Conservation (phyloP, 1,284 basidiomycete species). For the Ustilago hordei region DNA sequence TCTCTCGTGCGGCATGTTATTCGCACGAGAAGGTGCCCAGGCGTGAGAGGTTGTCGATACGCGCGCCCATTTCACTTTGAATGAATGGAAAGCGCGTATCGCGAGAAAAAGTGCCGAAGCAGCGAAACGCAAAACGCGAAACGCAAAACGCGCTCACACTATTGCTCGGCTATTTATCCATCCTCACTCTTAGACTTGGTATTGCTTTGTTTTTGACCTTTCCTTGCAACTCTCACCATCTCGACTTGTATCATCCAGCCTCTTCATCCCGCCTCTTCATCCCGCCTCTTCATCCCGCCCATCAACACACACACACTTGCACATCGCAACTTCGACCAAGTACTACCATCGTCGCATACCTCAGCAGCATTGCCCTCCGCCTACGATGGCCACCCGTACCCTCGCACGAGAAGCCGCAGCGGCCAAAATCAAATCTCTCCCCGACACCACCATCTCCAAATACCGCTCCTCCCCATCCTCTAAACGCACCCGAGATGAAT, state of each 20-base stretch:
- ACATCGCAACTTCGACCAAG: background rate
- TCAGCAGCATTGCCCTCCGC: background rate
- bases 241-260: too few relatives aligned
- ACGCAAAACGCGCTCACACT: background rate
- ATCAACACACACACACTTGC: background rate
- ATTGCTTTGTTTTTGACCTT: too few relatives aligned
- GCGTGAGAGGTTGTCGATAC: background rate
- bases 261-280: too few relatives aligned
- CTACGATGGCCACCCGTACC: conserved; percentile 34
- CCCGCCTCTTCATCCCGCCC: too few relatives aligned
- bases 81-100: too few relatives aligned
- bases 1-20: too few relatives aligned
- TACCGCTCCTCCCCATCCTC: background rate
- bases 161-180: background rate
- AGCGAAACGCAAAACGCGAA: background rate
- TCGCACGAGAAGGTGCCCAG: background rate
- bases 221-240: too few relatives aligned
- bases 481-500: conserved; percentile 19
- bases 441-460: conserved; percentile 8
- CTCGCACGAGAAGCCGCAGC: conserved; percentile 71
- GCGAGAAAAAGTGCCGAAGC: too few relatives aligned
- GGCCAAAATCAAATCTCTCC: conserved; percentile 34
- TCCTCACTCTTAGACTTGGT: too few relatives aligned
- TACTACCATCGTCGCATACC: background rate
- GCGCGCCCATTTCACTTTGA: too few relatives aligned